phyloP scores from a whole-genome alignment of 1,139 yeast genomes.

The Wickerhamomyces sp. region DNA sequence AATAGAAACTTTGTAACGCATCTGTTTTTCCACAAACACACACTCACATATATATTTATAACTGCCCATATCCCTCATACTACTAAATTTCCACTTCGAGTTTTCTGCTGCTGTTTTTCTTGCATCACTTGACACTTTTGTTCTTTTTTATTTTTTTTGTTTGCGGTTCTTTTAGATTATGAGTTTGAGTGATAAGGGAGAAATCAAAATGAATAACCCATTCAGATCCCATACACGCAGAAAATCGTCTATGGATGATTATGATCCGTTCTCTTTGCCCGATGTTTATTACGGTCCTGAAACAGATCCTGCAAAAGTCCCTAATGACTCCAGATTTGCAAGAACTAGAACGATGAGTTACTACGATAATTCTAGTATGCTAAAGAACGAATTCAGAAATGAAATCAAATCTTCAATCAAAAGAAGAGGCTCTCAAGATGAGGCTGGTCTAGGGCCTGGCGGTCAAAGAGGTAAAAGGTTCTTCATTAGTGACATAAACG shows the following conservation, averaged over 20 bases:
- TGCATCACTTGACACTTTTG: too few relatives aligned
- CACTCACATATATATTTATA: too few relatives aligned
- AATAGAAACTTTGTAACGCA: too few relatives aligned
- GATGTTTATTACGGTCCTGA: conserved; percentile 69
- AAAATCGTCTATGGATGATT: conserved; percentile 36
- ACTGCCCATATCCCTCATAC: too few relatives aligned
- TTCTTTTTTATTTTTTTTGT: too few relatives aligned
- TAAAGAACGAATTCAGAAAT: conserved; percentile 14
- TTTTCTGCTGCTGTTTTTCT: background rate
- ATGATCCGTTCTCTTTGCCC: conserved; percentile 63
- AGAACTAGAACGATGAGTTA: conserved; percentile 48
- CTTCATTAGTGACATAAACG: conserved; percentile 70
- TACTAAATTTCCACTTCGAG: background rate
- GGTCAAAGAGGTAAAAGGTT: conserved; percentile 45
- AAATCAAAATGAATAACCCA: conserved; percentile 3
- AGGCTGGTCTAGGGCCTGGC: conserved; percentile 30
- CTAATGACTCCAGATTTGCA: conserved; percentile 34
- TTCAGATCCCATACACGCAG: conserved; percentile 17
- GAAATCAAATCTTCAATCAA: conserved; percentile 25
- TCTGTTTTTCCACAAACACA: too few relatives aligned
- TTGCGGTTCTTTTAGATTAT: too few relatives aligned
- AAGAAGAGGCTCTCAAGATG: conserved; percentile 71
- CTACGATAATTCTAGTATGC: conserved; percentile 23
- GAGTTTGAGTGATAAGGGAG: background rate
- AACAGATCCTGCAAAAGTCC: conserved; percentile 48